Evolutionary conservation across 2,329 filamentous ascomycete species (phyloP), one percentile per base, ranked within the genome.

Genomic region (Talaromyces sp.): DNA sequence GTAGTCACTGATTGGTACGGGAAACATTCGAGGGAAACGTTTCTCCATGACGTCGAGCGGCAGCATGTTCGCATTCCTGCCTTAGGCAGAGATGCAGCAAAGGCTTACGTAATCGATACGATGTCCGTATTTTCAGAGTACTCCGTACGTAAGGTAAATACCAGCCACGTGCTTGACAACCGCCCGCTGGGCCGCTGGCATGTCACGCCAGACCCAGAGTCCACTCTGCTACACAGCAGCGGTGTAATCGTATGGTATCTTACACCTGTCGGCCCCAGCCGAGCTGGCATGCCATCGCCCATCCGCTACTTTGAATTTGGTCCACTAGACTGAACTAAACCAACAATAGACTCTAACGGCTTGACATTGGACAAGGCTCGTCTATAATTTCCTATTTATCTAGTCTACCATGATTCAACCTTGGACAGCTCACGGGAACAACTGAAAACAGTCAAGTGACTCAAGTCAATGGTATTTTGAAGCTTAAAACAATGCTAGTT

Each of bases 21-120:
- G 45, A 28, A n/a, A 39, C 54, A 48, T 50, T 57, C 51, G 40
- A 28, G 43, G 40, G n/a, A n/a, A n/a, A 31, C 13, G 21, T 50
- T 57, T 39, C 21, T 51, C 15, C 54, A 57, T 57, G 54, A 57
- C 54, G 54, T 57, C 54, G 43, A 37, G 7, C 28, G 22, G 15
- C 31, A 51, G 28, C n/a, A n/a, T n/a, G n/a, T n/a, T n/a, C n/a
- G n/a, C n/a, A n/a, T 39, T 13, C 4, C 4, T 39, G 36, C 36
- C 36, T 41, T 21, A 41, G 39, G 39, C 33, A 10, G 8, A 35
- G 33, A 28, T 13, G 33, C 33, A 10, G n/a, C n/a, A n/a, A n/a
- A n/a, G 5, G 33, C 33, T 35, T 35, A 35, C 10, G 33, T 35
- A 35, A 35, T 35, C 3, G 8, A 40, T 40, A 40, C 39, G 3